Evolutionary conservation across 306 rosid genomes (phyloP).

Genomic region (Sicyos edulis): DNA sequence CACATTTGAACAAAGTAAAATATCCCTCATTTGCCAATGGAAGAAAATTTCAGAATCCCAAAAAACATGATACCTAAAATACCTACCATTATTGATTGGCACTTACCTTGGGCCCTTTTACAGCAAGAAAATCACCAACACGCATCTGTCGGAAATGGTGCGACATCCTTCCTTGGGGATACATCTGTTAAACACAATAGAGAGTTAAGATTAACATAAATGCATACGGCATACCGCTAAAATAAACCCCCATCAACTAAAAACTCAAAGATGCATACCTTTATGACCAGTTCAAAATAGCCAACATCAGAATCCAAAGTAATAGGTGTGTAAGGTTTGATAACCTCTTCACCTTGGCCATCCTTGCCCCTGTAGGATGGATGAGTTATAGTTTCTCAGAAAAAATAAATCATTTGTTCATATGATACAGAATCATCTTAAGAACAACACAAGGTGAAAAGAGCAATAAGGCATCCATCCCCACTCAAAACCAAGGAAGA

Average conservation of each 20-base stretch:
- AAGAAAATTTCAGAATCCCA: not conserved
- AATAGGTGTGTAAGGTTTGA: conserved; percentile 90
- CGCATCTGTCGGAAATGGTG: conserved; percentile 95
- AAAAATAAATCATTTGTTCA: not conserved
- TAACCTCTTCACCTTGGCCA: conserved; percentile 70
- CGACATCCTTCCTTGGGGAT: conserved; percentile 99
- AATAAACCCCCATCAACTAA: not conserved
- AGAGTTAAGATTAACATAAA: not conserved
- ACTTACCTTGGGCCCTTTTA: conserved; percentile 89
- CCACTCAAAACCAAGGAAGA: conserved; percentile 14
- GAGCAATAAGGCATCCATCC: not conserved
- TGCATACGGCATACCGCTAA: not conserved
- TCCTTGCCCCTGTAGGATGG: conserved; percentile 73
- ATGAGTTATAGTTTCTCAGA: not conserved
- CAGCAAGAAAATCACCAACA: conserved; percentile 76
- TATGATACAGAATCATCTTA: not conserved
- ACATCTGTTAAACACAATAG: conserved; percentile 49
- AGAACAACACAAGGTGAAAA: not conserved
- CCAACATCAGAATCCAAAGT: conserved; percentile 97
- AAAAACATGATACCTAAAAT: not conserved
- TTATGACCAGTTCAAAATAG: conserved; percentile 83
- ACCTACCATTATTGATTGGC: not conserved
- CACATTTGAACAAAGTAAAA: not conserved
- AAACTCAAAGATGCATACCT: conserved; percentile 34
- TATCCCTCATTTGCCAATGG: not conserved